These are phyloP conservation scores for Fraxinus pennsylvanica DNA, from an alignment of 257 asterid genomes.

Conservation along the genomic window DNA sequence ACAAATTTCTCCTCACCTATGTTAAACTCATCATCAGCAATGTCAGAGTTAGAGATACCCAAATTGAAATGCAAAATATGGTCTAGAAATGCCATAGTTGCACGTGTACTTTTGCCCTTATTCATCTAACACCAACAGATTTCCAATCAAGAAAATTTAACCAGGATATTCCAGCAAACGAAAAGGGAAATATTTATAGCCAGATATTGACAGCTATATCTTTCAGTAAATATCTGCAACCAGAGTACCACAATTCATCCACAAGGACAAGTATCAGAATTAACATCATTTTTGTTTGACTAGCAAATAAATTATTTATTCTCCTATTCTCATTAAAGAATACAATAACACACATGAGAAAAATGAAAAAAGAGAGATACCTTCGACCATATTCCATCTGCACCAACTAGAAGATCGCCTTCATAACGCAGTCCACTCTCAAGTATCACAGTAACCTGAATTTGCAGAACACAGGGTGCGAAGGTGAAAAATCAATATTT, in stretches of 20 bases:
- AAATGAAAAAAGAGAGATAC: conserved; percentile 35
- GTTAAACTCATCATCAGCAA: conserved; percentile 13
- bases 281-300: background rate
- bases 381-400: conserved; percentile 97
- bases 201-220: background rate
- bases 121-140: background rate
- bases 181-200: background rate
- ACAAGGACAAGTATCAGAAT: background rate
- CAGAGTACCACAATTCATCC: background rate
- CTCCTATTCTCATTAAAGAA: background rate
- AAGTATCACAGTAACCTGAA: conserved; percentile 74
- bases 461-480: conserved; percentile 13
- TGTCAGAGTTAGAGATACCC: background rate
- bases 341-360: background rate
- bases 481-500: background rate
- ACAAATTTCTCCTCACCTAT: conserved; percentile 75
- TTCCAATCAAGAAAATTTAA: background rate
- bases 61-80: background rate
- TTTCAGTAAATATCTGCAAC: no score
- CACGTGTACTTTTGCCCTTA: background rate
- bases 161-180: background rate
- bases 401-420: conserved; percentile 95
- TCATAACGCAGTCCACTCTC: conserved; percentile 66
- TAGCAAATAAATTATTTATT: background rate
- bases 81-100: background rate